Base-by-base conservation (phyloP, 2,329 filamentous ascomycete genomes). In the Penicillium expansum region DNA sequence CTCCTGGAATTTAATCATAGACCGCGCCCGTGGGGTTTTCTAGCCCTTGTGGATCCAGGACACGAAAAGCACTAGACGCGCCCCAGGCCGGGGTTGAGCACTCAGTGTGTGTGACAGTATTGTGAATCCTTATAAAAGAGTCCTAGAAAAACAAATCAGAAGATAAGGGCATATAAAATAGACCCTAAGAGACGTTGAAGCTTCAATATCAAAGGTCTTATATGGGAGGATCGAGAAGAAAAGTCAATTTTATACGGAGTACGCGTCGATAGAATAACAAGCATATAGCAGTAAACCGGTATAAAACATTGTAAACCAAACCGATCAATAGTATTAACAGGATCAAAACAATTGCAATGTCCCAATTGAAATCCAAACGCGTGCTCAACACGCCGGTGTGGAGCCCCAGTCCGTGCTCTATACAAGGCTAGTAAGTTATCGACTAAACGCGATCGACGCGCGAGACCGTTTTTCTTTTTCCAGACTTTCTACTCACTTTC, bases 391-490 rank as follows among this genome's bases (percentile, higher is more conserved):
- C 62, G 60, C 37, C 37, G 8, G 18, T 37, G 63, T 66, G 64
- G 62, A 60, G 55, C 56, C 55, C 53, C 27, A 48, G 64, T 67
- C 64, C 63, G 64, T 67, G 64, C 64, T 64, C 62, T 67, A 66
- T 65, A 67, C 63, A 60, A 58, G 24, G 57, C 63, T 63, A 65
- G 62, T 64, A 62, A 59, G 48, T 54, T 54, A 60, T 63, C 53
- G 52, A 61, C 60, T 66, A 65, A 61, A 67, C 64, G 64, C 64
- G 64, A 63, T 66, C 60, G 60, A 67, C 64, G 64, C 64, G 64
- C 56, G 27, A 51, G 49, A 48, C 61, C 58, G 58, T 65, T 60
- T 63, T 59, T 39, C 48, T 43, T 51, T 56, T 33, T 43, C 27
- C 18, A 43, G 13, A 55, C 57, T 56, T 24, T 30, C 18, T 10